A percentile compares a stretch with the other conserved stretches of the same genome.
phyloP scores from a whole-genome alignment of 352 stramenopile genomes.

The Achlya hypogyna region DNA sequence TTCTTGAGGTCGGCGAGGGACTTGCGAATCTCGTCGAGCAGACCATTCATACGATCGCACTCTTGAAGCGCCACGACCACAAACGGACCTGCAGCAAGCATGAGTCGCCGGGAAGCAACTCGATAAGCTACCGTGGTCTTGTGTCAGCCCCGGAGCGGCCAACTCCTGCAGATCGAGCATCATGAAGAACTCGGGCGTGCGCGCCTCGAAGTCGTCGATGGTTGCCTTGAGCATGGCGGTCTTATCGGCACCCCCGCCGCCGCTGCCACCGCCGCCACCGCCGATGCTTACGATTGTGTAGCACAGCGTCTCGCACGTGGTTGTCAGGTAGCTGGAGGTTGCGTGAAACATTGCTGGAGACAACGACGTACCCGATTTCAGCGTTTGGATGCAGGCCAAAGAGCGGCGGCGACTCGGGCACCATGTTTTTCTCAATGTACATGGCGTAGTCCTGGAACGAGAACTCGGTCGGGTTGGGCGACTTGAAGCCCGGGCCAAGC shows the following conservation, averaged over 20 bases:
- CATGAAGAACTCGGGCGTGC: slow-evolving; percentile 86
- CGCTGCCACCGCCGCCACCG: slow-evolving; percentile 44
- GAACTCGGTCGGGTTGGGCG: slow-evolving; percentile 75
- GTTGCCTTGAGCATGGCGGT: slow-evolving; percentile 62
- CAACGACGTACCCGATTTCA: slow-evolving; percentile 85
- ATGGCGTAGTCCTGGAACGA: slow-evolving; percentile 77
- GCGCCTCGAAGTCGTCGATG: slow-evolving; percentile 87
- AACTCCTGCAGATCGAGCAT: slow-evolving; percentile 88
- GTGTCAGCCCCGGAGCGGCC: slow-evolving; percentile 79
- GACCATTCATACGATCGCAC: slow-evolving; percentile 90
- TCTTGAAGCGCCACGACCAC: slow-evolving; percentile 93
- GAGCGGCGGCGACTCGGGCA: slow-evolving; percentile 84
- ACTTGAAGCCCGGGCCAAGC: slow-evolving; percentile 91
- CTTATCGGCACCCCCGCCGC: slow-evolving; percentile 54
- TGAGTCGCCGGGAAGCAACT: no score
- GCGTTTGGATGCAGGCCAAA: slow-evolving; percentile 94
- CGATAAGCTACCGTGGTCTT: slow-evolving; percentile 71
- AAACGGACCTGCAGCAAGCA: slow-evolving; percentile 55
- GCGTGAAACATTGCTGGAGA: not conserved
- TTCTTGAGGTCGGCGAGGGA: slow-evolving; percentile 93
- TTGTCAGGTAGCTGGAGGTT: slow-evolving; percentile 49
- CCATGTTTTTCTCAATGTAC: slow-evolving; percentile 93
- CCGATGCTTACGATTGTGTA: slow-evolving; percentile 90
- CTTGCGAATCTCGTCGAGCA: slow-evolving; percentile 86
- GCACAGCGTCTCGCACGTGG: slow-evolving; percentile 86